Evolutionary conservation across 768 basidiomycete species (phyloP), one percentile per base, ranked within the genome.

Genomic region (Phylloporus sp.): DNA sequence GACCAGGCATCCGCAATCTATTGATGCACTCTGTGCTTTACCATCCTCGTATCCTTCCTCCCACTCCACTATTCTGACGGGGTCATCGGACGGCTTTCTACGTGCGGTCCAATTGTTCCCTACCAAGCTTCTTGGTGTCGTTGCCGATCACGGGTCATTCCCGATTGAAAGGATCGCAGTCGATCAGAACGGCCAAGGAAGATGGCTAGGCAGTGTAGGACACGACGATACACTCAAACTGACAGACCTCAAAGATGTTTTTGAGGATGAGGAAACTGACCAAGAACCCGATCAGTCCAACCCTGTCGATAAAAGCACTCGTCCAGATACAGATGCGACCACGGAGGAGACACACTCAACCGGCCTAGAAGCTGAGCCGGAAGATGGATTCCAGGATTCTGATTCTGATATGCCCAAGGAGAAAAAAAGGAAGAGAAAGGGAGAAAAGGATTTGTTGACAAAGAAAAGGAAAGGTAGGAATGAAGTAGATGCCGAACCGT

Each of bases 191-290:
- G 76, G 76, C 3, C 74, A 82, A 52, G 77, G 79, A 20, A 85
- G 84, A 72, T 97, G 94, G 91, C 79, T 93, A n/a, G 95, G 86
- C 20, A 95, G 92, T 66, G 90, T 84, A 23, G 91, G 91, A 27
- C 94, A 97, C 59, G 95, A 97, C 55, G 90, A 95, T 50, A 75
- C 80, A 8, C 63, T 97, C 57, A 86, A 85, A 63, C 71, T 97
- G 72, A 95, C 92, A 24, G 88, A 95, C 69, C 73, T 97, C 44
- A 82, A 78, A 59, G 85, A 81, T 31, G 80, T 92, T 42, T 86
- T 95, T 58, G 75, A 76, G 49, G 71, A 63, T 42, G 61, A 64
- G 22, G 61, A 63, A 27, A 65, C 63, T 16, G 65, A 64, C 41
- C 57, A 58, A 13, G 52, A 46, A 4, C 32, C 31, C 15, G 48